Base-by-base conservation (phyloP, 768 basidiomycete genomes). In the Boletus edulis region DNA sequence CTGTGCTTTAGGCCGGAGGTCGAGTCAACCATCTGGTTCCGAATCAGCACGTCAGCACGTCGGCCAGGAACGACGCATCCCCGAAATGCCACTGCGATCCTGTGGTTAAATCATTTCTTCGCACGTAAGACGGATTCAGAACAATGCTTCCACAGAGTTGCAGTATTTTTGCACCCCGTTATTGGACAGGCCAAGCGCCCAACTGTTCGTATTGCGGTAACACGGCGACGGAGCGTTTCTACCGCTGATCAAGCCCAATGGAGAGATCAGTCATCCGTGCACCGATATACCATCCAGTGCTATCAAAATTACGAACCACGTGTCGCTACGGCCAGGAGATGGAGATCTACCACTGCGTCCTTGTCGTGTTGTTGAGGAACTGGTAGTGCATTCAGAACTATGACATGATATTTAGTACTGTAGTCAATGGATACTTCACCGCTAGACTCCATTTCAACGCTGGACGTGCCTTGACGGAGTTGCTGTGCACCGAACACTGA, bases 11-110 rank as follows among this genome's bases (percentile, higher is more conserved):
- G 54, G 57, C 47, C 54, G 54, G 54, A 57, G 49, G 58, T 57
- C 52, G 57, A 59, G 55, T 51, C 54, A 58, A 32, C 29, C 44
- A 56, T 11, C n/a, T 38, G 40, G 52, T 46, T 52, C 49, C 54
- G 59, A 54, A 34, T 38, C 48, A 57, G 57, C 49, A 56, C 42
- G 48, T 64, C 58, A 58, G 51, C 50, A 38, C 11, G 44, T 48
- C 58, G 58, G 55, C 57, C 58, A 71, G 69, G 69, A 61, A 72
- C 68, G 31, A 49, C 35, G 18, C 52, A 44, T 35, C 27, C 49
- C 51, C 49, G 46, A 27, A 51, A 56, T 42, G 27, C 49, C 49
- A 52, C 44, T 39, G 60, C 31, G 60, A 34, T 35, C 35, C 38
- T 62, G 55, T 52, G 53, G 55, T 58, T 24, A 55, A 57, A 17